Evolutionary conservation across 2,329 filamentous ascomycete genomes (phyloP).

Genomic region (Sporothrix luriei): DNA sequence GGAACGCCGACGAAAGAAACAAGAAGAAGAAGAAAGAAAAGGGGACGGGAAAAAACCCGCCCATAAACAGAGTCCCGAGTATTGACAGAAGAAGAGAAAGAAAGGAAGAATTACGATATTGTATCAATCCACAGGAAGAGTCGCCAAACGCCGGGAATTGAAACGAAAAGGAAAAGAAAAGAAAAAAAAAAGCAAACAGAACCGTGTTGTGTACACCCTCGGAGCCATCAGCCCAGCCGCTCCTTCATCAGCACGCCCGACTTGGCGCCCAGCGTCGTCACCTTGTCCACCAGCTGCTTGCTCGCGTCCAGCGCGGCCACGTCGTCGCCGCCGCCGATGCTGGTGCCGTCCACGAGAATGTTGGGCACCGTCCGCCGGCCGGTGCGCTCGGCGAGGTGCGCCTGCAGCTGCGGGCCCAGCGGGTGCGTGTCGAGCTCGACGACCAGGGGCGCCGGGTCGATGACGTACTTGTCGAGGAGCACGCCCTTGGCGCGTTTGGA

Average conservation of each 20-base stretch:
- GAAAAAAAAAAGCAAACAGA: neutral
- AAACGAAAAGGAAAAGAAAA: neutral
- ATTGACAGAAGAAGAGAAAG: neutral
- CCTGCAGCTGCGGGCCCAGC: conserved; percentile 73
- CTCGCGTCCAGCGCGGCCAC: conserved; percentile 70
- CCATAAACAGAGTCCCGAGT: neutral
- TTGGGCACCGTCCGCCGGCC: conserved; percentile 88
- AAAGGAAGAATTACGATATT: neutral
- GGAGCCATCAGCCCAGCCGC: conserved; percentile 41
- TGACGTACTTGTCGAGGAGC: conserved; percentile 80
- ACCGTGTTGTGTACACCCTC: no score
- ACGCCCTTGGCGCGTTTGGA: conserved; percentile 84
- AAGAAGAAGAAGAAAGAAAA: neutral
- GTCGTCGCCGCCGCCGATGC: conserved; percentile 89
- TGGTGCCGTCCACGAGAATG: conserved; percentile 81
- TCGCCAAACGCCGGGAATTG: conserved; percentile 4
- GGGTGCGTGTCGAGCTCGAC: conserved; percentile 87
- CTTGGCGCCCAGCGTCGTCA: conserved; percentile 74
- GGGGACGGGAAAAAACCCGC: neutral
- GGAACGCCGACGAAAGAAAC: neutral
- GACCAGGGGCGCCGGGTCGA: conserved; percentile 79
- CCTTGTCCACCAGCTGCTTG: conserved; percentile 68
- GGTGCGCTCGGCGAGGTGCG: conserved; percentile 70
- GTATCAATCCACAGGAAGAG: neutral
- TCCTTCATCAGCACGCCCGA: conserved; percentile 56